Conservation (phyloP, 208 protist genomes). For the Angomonas ambiguus region DNA sequence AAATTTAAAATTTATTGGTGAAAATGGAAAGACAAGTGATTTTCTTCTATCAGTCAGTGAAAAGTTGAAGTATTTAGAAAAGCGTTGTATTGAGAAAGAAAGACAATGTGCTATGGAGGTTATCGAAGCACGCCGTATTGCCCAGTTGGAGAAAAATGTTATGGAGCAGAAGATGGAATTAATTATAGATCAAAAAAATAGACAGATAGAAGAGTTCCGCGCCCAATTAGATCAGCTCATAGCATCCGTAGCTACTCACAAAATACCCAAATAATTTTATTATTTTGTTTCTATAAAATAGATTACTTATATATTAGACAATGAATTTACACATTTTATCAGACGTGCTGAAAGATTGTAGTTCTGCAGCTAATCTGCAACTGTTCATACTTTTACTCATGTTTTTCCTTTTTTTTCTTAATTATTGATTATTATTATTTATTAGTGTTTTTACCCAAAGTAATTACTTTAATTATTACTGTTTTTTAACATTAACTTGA, state of each 20-base stretch:
- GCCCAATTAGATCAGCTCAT: constrained; percentile 72
- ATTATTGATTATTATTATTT: not conserved
- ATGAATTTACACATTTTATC: no score
- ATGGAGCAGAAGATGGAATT: constrained; percentile 56
- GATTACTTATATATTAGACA: not conserved
- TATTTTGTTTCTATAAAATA: constrained; percentile 7
- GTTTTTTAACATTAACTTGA: constrained; percentile 4
- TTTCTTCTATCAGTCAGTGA: constrained; percentile 57
- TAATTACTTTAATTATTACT: not conserved
- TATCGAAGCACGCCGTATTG: constrained; percentile 44
- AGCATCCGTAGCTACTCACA: constrained; percentile 16
- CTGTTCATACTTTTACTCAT: not conserved
- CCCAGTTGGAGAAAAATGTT: constrained; percentile 58
- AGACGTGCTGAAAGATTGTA: no score
- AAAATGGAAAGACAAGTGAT: constrained; percentile 17
- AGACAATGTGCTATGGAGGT: constrained; percentile 52
- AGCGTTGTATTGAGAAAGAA: constrained; percentile 47
- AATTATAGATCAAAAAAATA: constrained; percentile 76
- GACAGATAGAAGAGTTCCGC: constrained; percentile 73
- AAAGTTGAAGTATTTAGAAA: constrained; percentile 63
- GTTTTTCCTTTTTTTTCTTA: constrained; percentile 5
- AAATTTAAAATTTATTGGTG: constrained; percentile 8
- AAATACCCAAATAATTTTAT: constrained; percentile 7
- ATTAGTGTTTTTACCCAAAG: not conserved
- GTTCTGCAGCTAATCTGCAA: no score